phyloP scores from a whole-genome alignment of 23 red algal species.

The Gracilaria caudata region DNA sequence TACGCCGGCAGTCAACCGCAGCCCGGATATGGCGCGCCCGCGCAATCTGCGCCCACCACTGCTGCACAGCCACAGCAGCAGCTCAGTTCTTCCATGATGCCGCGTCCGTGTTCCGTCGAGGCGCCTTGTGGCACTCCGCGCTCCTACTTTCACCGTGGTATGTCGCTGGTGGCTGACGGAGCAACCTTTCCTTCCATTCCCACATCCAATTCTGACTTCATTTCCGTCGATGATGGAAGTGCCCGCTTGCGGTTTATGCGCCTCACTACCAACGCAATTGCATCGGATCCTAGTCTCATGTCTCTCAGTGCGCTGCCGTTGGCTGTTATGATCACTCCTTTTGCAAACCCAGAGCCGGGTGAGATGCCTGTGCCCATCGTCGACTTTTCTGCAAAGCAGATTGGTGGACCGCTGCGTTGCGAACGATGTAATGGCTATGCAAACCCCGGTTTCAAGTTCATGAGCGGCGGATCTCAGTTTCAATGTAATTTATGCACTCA shows the following conservation, averaged over 20 bases:
- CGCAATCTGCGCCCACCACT: not conserved
- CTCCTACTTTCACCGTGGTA: slow-evolving; percentile 28
- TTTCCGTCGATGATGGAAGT: slow-evolving; percentile 68
- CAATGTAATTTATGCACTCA: slow-evolving; percentile 92
- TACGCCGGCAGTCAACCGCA: slow-evolving; percentile 32
- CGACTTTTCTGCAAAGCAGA: slow-evolving; percentile 53
- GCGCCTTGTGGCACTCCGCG: slow-evolving; percentile 57
- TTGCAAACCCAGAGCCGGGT: slow-evolving; percentile 59
- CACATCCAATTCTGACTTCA: slow-evolving; percentile 57
- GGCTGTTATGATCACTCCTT: slow-evolving; percentile 74
- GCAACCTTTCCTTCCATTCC: slow-evolving; percentile 31
- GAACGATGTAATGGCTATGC: slow-evolving; percentile 91
- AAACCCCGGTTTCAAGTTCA: slow-evolving; percentile 92
- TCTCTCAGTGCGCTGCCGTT: slow-evolving; percentile 63
- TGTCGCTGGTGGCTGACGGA: slow-evolving; percentile 28
- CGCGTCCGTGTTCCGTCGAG: slow-evolving; percentile 63
- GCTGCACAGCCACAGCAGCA: slow-evolving; percentile 38
- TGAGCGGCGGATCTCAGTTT: slow-evolving; percentile 83
- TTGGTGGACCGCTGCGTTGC: slow-evolving; percentile 89
- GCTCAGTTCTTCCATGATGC: slow-evolving; percentile 61
- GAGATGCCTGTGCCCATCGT: slow-evolving; percentile 65
- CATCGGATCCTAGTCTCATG: slow-evolving; percentile 55
- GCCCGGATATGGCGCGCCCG: not conserved
- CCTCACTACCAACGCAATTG: slow-evolving; percentile 64
- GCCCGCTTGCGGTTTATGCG: slow-evolving; percentile 67